Percentiles rank a stretch among this genome's conserved stretches.
Evolutionary conservation across 768 basidiomycete species (phyloP).

Genomic region (Tricholoma bakamatsutake): DNA sequence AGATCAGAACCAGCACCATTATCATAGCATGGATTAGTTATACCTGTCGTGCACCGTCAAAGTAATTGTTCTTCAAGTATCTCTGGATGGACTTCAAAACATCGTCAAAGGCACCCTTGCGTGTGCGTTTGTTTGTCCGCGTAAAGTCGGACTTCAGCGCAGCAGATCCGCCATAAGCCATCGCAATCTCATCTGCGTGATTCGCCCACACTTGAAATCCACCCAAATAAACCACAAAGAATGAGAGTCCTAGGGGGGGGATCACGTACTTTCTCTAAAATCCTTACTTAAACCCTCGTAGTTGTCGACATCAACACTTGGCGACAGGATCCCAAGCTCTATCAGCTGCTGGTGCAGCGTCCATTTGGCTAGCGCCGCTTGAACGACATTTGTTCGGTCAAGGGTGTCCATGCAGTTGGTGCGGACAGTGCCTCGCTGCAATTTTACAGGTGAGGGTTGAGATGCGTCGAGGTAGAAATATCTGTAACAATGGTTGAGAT

Average conservation of each 20-base stretch:
- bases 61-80: conserved; percentile 94
- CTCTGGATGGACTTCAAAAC: conserved; percentile 78
- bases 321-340: conserved; percentile 62
- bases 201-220: conserved; percentile 85
- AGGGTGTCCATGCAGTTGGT: conserved; percentile 98
- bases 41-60: conserved; percentile 90
- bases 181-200: conserved; percentile 86
- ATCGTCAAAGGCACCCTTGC: conserved; percentile 75
- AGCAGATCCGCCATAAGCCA: conserved; percentile 91
- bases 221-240: conserved; percentile 2
- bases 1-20: neutral
- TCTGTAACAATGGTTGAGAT: conserved; percentile 29
- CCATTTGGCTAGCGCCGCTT: conserved; percentile 86
- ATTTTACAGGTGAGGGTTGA: conserved; percentile 38
- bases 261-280: conserved; percentile 78
- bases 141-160: conserved; percentile 98
- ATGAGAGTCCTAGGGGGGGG: neutral
- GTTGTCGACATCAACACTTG: conserved; percentile 72
- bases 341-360: conserved; percentile 74
- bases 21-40: neutral
- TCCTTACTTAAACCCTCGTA: conserved; percentile 73
- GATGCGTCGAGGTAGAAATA: conserved; percentile 70
- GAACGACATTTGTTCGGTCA: conserved; percentile 96
- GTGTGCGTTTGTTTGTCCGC: conserved; percentile 84
- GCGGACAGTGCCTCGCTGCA: conserved; percentile 75